Conservation (phyloP, 768 basidiomycete genomes). For the Auriscalpium orientale region DNA sequence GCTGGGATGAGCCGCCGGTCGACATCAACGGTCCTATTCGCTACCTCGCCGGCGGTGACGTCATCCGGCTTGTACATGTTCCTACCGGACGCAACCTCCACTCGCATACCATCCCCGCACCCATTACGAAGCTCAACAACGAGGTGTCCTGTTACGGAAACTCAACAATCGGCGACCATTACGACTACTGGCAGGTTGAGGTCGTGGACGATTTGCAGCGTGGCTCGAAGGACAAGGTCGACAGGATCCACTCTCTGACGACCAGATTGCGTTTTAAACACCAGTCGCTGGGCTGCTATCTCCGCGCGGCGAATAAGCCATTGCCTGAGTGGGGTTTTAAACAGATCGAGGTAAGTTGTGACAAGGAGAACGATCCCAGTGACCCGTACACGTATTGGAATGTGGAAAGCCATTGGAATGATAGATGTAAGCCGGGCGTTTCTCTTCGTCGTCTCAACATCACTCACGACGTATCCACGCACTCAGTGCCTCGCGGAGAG, state of each 20-base stretch:
- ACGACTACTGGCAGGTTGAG: constrained; percentile 91
- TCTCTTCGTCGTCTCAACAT: not conserved
- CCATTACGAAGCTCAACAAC: constrained; percentile 79
- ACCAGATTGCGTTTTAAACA: constrained; percentile 86
- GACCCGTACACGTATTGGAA: constrained; percentile 96
- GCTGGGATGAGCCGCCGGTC: constrained; percentile 67
- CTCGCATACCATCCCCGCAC: constrained; percentile 83
- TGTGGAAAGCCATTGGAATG: constrained; percentile 96
- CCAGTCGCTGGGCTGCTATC: constrained; percentile 70
- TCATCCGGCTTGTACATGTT: constrained; percentile 72
- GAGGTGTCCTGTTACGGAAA: constrained; percentile 97
- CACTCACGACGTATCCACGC: not conserved
- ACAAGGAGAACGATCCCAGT: constrained; percentile 73
- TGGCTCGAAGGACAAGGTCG: constrained; percentile 47
- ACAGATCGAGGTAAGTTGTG: constrained; percentile 94
- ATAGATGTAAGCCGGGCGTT: constrained; percentile 58
- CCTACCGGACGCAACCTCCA: constrained; percentile 89
- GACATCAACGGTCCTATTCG: constrained; percentile 60
- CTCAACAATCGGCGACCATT: constrained; percentile 72
- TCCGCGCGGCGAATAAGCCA: constrained; percentile 80
- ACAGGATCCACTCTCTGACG: constrained; percentile 81
- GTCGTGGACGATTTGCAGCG: constrained; percentile 84
- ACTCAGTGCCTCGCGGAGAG: constrained; percentile 73
- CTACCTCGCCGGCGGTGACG: constrained; percentile 70
- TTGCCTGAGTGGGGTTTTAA: constrained; percentile 99